Conservation (phyloP, 2,329 filamentous ascomycete species). For the Blastomyces parvus region DNA sequence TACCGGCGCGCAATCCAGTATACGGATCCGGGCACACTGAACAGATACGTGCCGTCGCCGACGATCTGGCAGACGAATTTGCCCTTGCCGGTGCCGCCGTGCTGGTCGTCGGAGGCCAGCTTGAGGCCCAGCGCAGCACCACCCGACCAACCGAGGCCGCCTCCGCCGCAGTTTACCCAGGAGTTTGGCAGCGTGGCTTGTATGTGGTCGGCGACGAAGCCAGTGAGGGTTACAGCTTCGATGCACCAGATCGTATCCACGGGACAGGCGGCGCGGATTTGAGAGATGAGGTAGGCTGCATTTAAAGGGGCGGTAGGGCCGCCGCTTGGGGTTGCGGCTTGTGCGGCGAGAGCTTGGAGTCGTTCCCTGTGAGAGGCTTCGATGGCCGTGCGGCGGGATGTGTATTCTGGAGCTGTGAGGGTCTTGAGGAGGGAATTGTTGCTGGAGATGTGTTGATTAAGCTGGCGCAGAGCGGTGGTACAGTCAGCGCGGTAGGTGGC, state of each 20-base stretch:
- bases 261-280: slow-evolving; percentile 50
- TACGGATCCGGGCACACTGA: slow-evolving; percentile 54
- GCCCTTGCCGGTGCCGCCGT: slow-evolving; percentile 43
- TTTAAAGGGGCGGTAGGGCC: slow-evolving; percentile 54
- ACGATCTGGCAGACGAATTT: slow-evolving; percentile 57
- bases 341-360: slow-evolving; percentile 50
- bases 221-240: slow-evolving; percentile 66
- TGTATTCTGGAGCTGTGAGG: slow-evolving; percentile 34
- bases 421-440: slow-evolving; percentile 37
- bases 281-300: slow-evolving; percentile 47
- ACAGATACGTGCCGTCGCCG: slow-evolving; percentile 59
- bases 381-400: slow-evolving; percentile 46
- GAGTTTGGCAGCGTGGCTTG: slow-evolving; percentile 57
- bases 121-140: slow-evolving; percentile 69
- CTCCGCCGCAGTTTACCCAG: slow-evolving; percentile 74
- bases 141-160: slow-evolving; percentile 71
- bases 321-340: slow-evolving; percentile 46
- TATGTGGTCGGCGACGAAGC: slow-evolving; percentile 60
- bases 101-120: slow-evolving; percentile 50
- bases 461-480: slow-evolving; percentile 56
- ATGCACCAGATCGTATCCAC: slow-evolving; percentile 63
- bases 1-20: slow-evolving; percentile 62
- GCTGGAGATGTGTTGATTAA: slow-evolving; percentile 51
- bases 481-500: slow-evolving; percentile 59
- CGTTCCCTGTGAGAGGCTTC: slow-evolving; percentile 50